phyloP scores from a whole-genome alignment of 768 basidiomycete species.

The Leucosporidium creatinivorum region DNA sequence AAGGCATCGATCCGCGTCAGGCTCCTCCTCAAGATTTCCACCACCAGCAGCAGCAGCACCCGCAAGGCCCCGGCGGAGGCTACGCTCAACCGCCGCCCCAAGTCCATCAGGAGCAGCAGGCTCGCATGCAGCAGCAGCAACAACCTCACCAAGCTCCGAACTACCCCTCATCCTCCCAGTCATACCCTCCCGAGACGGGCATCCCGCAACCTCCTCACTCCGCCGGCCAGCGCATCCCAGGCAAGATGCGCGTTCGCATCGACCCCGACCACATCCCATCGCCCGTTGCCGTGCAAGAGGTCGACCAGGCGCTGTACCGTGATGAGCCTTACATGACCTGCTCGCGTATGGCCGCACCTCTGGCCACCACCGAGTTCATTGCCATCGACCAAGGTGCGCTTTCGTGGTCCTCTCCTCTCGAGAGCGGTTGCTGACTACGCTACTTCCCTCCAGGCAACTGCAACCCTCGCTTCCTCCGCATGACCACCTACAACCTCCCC shows the following conservation, averaged over 20 bases:
- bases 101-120: background rate
- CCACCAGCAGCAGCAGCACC: slow-evolving; percentile 10
- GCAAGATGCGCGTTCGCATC: slow-evolving; percentile 65
- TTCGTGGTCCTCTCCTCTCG: no score
- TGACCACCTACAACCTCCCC: slow-evolving; percentile 85
- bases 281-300: slow-evolving; percentile 66
- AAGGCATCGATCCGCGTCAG: slow-evolving; percentile 19
- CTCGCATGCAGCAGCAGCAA: background rate
- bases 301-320: slow-evolving; percentile 71
- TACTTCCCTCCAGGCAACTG: slow-evolving; percentile 60
- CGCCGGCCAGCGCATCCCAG: slow-evolving; percentile 54
- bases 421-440: background rate
- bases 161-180: slow-evolving; percentile 19
- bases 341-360: slow-evolving; percentile 57
- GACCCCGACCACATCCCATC: slow-evolving; percentile 89
- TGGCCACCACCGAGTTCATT: slow-evolving; percentile 77
- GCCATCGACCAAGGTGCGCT: slow-evolving; percentile 82
- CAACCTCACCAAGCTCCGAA: background rate
- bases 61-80: background rate
- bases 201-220: slow-evolving; percentile 67
- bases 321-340: slow-evolving; percentile 58
- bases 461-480: slow-evolving; percentile 78
- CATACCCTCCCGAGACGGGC: background rate
- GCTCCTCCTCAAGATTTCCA: background rate
- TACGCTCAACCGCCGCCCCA: slow-evolving; percentile 8